Base-by-base conservation (phyloP, 2,329 filamentous ascomycete genomes). In the Talaromyces sp. region DNA sequence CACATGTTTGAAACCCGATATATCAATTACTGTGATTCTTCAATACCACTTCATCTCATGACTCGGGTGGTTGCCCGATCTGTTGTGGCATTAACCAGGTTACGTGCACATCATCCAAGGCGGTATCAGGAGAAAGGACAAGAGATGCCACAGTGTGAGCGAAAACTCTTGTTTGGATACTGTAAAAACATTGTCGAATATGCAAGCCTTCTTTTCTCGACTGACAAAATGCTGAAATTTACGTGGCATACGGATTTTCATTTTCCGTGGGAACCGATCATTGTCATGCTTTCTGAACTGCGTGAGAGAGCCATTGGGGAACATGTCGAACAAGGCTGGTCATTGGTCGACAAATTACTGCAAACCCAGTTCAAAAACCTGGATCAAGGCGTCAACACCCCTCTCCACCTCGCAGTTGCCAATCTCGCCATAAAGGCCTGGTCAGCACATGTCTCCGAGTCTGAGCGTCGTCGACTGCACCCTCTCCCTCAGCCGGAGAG, bases 201-300 rank as follows among this genome's bases (percentile, higher is more conserved):
- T 55, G 64, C 63, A 18, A 62, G 70, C 23, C 60, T 65, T 50
- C 62, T 68, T 9, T 69, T 70, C 54, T 74, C 71, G 1, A 78
- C 75, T 33, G 69, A 72, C 31, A 70, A 71, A 27, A 70, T 79
- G 58, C 72, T 75, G 40, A 71, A 73, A n/a, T 82, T 77, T 62
- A 66, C 72, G 30, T 82, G 80, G 79, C 78, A 82, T 65, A 71
- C 78, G 57, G 74, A 80, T 30, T 70, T 75, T 31, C 76, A 81
- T 44, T 84, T 83, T 67, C 76, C 78, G 23, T 84, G 81, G 81
- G 81, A 83, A 59, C 76, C 81, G 9, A 76, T 82, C 52, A 78
- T 83, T n/a, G 79, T 81, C 66, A 73, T 84, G 53, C 69, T 84
- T 36, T 76, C 72, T 60, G 77, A 79, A 34, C 68, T 81, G 14